Conservation (phyloP, 768 basidiomycete genomes). For the Amylocystis lapponica region DNA sequence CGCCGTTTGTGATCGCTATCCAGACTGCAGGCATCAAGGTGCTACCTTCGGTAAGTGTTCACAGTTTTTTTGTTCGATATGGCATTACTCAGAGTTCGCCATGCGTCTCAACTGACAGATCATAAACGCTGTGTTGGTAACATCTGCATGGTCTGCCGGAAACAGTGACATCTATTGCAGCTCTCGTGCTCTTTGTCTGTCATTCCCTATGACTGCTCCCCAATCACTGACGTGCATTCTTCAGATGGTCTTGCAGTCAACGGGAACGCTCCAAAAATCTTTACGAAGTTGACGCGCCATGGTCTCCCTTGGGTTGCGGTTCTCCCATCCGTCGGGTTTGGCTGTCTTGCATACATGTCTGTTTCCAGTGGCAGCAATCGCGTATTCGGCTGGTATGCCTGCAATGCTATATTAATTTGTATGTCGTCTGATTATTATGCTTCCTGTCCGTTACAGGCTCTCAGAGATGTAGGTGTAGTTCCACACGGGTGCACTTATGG, state of each 20-base stretch:
- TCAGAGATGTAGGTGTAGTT: not conserved
- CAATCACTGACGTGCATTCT: constrained; percentile 1
- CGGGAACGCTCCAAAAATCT: constrained; percentile 50
- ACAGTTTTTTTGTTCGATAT: not conserved
- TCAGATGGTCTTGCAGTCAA: constrained; percentile 47
- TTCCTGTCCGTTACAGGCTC: not conserved
- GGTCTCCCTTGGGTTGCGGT: constrained; percentile 44
- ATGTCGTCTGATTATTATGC: not conserved
- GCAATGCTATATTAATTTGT: too few species aligned
- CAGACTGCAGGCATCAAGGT: constrained; percentile 46
- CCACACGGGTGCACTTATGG: too few species aligned
- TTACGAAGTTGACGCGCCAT: constrained; percentile 29
- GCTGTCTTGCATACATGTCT: constrained; percentile 37
- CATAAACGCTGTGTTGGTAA: constrained; percentile 24
- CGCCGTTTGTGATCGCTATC: constrained; percentile 53
- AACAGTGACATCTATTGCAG: constrained; percentile 36
- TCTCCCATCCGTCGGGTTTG: constrained; percentile 23
- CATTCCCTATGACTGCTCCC: not conserved
- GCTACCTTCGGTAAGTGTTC: constrained; percentile 35
- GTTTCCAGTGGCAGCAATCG: constrained; percentile 28
- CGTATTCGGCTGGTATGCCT: constrained; percentile 38
- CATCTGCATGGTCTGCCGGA: constrained; percentile 35
- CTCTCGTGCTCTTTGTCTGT: constrained; percentile 34
- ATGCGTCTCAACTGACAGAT: too few species aligned
- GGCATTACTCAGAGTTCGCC: not conserved